These are phyloP conservation scores for Penicillium crystallinum DNA, from an alignment of 495 filamentous ascomycete genomes.

Conservation along the genomic window DNA sequence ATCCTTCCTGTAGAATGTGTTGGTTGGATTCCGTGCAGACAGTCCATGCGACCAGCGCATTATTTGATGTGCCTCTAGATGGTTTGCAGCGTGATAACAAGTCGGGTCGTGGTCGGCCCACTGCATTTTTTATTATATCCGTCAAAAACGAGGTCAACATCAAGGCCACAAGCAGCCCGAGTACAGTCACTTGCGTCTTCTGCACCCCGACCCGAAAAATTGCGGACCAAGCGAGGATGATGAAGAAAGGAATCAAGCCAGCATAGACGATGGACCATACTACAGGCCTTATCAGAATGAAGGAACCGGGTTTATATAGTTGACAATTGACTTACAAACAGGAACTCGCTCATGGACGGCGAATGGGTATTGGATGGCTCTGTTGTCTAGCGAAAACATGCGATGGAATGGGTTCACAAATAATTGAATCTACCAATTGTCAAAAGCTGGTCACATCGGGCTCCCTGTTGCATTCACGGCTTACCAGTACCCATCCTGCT, in stretches of 20 bases:
- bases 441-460: background rate
- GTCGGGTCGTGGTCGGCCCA: constrained; percentile 87
- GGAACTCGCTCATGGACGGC: constrained; percentile 81
- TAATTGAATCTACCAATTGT: constrained; percentile 51
- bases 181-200: constrained; percentile 79
- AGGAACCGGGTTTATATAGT: background rate
- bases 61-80: constrained; percentile 51
- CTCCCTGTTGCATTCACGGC: constrained; percentile 8
- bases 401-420: constrained; percentile 83
- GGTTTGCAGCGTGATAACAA: constrained; percentile 86
- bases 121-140: constrained; percentile 86
- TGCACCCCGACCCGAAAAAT: constrained; percentile 57
- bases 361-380: constrained; percentile 79
- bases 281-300: constrained; percentile 22
- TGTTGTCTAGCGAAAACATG: constrained; percentile 69
- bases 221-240: constrained; percentile 62
- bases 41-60: constrained; percentile 64
- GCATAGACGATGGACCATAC: constrained; percentile 73
- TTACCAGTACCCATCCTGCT: constrained; percentile 59
- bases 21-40: constrained; percentile 77
- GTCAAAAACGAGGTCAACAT: constrained; percentile 79
- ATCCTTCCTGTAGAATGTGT: constrained; percentile 84
- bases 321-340: constrained; percentile 48
- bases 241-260: constrained; percentile 59
- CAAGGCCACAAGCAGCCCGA: constrained; percentile 72